Percentiles rank a stretch among this genome's conserved stretches.
Conservation (phyloP, 352 stramenopile species). For the Globisporangium acanthophoron region DNA sequence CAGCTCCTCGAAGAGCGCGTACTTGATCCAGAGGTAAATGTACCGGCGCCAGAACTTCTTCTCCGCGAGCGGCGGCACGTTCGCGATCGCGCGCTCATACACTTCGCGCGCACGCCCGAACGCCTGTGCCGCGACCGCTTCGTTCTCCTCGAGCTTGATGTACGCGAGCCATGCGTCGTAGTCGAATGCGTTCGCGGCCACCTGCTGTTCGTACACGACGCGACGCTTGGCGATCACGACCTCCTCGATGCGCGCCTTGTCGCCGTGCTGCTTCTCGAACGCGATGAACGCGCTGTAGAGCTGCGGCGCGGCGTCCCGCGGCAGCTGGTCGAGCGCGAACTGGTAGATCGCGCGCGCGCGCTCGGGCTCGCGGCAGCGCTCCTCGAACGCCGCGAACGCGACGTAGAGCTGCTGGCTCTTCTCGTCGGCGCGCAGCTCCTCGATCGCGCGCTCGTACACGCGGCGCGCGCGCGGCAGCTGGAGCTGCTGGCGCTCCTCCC, state of each 20-base stretch:
- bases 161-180: slow-evolving; percentile 99
- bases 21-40: slow-evolving; percentile 99
- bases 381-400: slow-evolving; percentile 96
- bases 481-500: slow-evolving; percentile 94
- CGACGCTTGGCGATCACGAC: slow-evolving; percentile 94
- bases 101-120: slow-evolving; percentile 88
- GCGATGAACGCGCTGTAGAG: slow-evolving; percentile 95
- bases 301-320: slow-evolving; percentile 87
- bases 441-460: slow-evolving; percentile 94
- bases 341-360: slow-evolving; percentile 88
- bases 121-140: slow-evolving; percentile 47
- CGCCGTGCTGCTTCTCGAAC: slow-evolving; percentile 99
- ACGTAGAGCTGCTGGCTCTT: slow-evolving; percentile 87
- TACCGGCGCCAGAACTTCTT: slow-evolving; percentile 99
- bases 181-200: slow-evolving; percentile 90
- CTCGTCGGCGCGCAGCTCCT: slow-evolving; percentile 85
- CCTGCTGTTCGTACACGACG: slow-evolving; percentile 92
- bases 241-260: slow-evolving; percentile 94
- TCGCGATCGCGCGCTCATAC: slow-evolving; percentile 94
- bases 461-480: slow-evolving; percentile 90
- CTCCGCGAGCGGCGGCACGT: slow-evolving; percentile 91
- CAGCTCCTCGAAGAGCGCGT: slow-evolving; percentile 97
- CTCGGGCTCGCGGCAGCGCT: slow-evolving; percentile 93
- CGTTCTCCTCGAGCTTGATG: slow-evolving; percentile 95
- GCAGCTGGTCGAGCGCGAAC: slow-evolving; percentile 73